Conservation (phyloP, 441 rosid genomes). For the Raphanus hybrid region DNA sequence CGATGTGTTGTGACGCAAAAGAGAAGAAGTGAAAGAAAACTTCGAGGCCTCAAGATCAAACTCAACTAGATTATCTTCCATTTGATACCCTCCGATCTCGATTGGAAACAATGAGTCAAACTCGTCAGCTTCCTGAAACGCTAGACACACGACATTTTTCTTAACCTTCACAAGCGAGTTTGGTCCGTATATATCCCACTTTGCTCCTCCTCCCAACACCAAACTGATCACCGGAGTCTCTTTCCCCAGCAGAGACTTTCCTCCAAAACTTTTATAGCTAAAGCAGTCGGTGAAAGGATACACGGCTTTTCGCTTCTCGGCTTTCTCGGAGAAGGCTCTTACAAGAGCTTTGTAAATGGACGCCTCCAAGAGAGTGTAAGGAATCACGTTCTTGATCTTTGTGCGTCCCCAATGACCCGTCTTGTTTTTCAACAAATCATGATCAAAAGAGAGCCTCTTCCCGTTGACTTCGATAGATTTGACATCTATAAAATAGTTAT, state of each 20-base stretch:
- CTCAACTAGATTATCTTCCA: conserved; percentile 4
- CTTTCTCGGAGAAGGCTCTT: background rate
- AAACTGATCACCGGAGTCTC: background rate
- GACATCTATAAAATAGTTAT: background rate
- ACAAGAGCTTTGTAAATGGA: background rate
- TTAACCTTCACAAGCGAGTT: background rate
- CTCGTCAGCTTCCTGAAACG: conserved; percentile 1
- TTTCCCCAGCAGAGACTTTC: background rate
- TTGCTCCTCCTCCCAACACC: background rate
- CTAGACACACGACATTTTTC: background rate
- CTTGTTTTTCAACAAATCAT: background rate
- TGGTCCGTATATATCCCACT: background rate
- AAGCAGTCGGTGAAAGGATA: background rate
- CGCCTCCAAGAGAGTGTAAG: background rate
- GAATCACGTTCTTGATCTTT: background rate
- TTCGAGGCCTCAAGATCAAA: conserved; percentile 1
- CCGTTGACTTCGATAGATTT: conserved; percentile 1
- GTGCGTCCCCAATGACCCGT: background rate
- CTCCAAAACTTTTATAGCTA: background rate
- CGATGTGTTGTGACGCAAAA: background rate
- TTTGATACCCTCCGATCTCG: conserved; percentile 6
- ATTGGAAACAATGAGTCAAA: background rate
- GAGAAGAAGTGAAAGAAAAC: background rate
- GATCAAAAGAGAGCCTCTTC: background rate
- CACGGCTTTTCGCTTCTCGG: background rate